Conservation (phyloP, 2,329 filamentous ascomycete genomes). For the Colletotrichum cereale region DNA sequence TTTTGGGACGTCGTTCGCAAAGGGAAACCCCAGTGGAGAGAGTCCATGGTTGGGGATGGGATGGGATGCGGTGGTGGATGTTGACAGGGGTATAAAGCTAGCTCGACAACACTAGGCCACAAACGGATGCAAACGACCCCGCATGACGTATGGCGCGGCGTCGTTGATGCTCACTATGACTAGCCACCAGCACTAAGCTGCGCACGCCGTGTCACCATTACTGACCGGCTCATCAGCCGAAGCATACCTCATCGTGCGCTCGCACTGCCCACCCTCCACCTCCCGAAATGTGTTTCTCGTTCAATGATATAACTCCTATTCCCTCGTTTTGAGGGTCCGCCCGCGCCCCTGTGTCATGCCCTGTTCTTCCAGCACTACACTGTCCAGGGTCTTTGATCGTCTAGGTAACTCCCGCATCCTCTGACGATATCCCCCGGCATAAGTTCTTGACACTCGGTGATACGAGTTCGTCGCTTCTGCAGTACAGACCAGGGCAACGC, state of each 20-base stretch:
- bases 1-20: conserved; percentile 17
- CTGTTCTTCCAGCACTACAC: neutral
- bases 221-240: conserved; percentile 16
- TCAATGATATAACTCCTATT: conserved; percentile 16
- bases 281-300: neutral
- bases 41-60: neutral
- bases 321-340: neutral
- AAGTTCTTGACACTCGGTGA: neutral
- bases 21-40: conserved; percentile 3
- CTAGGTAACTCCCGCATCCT: conserved; percentile 3
- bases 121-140: conserved; percentile 31
- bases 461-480: neutral
- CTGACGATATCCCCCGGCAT: neutral
- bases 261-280: conserved; percentile 4
- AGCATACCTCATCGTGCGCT: conserved; percentile 27
- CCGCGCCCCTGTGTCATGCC: neutral
- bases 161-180: conserved; percentile 34
- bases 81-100: conserved; percentile 15
- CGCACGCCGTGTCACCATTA: conserved; percentile 16
- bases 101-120: conserved; percentile 18
- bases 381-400: neutral
- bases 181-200: conserved; percentile 23
- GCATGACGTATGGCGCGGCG: conserved; percentile 36
- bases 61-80: conserved; percentile 2
- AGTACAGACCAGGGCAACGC: neutral